Evolutionary conservation across 2,329 filamentous ascomycete species (phyloP).

Genomic region (Neoarthrinium moseri): DNA sequence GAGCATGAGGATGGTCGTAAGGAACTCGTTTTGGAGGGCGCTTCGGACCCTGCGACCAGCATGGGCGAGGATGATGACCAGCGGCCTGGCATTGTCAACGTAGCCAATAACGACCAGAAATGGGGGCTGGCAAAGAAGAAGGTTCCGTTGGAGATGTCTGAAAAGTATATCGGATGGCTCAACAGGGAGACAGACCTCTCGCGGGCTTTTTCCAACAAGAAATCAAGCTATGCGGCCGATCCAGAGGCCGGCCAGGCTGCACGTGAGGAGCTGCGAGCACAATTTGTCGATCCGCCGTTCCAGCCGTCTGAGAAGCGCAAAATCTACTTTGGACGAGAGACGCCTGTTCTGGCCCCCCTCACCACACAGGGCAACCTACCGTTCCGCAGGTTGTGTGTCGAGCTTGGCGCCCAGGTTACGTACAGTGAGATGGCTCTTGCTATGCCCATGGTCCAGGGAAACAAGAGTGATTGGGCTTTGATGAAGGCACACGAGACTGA

Average conservation of each 20-base stretch:
- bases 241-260: constrained; percentile 24
- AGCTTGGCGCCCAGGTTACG: constrained; percentile 86
- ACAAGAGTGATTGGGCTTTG: constrained; percentile 90
- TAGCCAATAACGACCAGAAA: constrained; percentile 69
- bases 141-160: constrained; percentile 68
- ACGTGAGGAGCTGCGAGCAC: constrained; percentile 70
- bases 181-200: constrained; percentile 59
- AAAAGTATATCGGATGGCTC: constrained; percentile 76
- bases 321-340: constrained; percentile 92
- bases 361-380: constrained; percentile 97
- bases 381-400: constrained; percentile 85
- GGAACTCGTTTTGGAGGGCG: constrained; percentile 68
- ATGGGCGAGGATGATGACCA: constrained; percentile 31
- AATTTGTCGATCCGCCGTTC: constrained; percentile 82
- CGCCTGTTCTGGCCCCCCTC: constrained; percentile 87
- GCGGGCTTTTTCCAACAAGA: constrained; percentile 44
- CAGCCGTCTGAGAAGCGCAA: constrained; percentile 89
- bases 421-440: constrained; percentile 99
- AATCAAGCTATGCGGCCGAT: constrained; percentile 34
- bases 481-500: constrained; percentile 91
- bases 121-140: constrained; percentile 73
- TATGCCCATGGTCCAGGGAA: constrained; percentile 82
- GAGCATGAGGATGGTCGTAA: constrained; percentile 76
- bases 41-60: constrained; percentile 24
- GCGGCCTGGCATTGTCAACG: constrained; percentile 71